Base-by-base conservation (phyloP, 108 stramenopile species). In the Skeletonema grethae region DNA sequence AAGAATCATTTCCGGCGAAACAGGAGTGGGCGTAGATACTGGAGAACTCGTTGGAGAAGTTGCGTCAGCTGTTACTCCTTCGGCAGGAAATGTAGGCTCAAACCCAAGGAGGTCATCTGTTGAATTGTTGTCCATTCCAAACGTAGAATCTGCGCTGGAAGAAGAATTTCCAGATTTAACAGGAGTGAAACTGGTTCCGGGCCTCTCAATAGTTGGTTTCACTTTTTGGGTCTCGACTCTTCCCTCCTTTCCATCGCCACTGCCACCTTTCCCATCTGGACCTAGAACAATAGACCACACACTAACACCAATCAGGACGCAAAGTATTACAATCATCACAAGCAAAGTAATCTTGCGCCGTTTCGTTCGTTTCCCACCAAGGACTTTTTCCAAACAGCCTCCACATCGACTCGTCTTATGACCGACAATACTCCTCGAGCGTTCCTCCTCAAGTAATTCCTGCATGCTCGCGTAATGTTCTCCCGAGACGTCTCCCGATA, bases 391-490 rank as follows among this genome's bases (percentile, higher is more conserved):
- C 6, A 53, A 2, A 10, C 18, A 20, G 50, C 20, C 18, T 24
- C 50, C 50, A 22, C 22, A 53, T 7, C 50, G 20, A 24, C 50
- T 53, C 22, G 50, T 15, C 50, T 22, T 22, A 2, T 53, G 50
- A 24, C 7, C 7, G 22, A 22, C 50, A 53, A 53, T 24, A 10
- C 22, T 53, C 20, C 50, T 15, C 3, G 50, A 53, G 9, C 22
- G 18, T 53, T 53, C 50, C 18, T 53, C 50, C 20, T 53, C 50
- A 24, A 53, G 50, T 10, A 53, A 53, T 22, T 53, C 50, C 22
- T 53, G 50, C 50, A 53, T 53, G 9, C 50, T 53, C 16, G 50
- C 50, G 22, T 53, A 53, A 9, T 53, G 50, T 22, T 53, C 50
- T 24, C 50, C 50, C 2, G 32, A 7, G 32, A 28, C 25, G 1